Evolutionary conservation across 179 eudicot species (phyloP), one percentile per base, ranked within the genome.

Genomic region (Spergularia azorica): DNA sequence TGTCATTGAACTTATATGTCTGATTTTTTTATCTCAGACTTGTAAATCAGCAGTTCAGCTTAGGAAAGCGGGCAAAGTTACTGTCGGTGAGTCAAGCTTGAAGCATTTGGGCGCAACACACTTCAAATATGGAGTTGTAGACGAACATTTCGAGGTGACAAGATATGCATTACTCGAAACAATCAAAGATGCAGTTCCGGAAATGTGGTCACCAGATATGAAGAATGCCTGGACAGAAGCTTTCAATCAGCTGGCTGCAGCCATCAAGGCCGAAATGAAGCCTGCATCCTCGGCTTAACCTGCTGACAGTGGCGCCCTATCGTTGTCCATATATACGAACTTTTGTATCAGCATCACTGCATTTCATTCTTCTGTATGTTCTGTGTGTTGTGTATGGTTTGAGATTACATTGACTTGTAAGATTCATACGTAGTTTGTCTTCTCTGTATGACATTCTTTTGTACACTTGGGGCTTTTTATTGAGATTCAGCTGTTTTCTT

Each of bases 21-120:
- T 71, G 16, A 11, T 74, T 26, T 39, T 3, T 10, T 4, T 15
- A 0, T 55, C 71, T 55, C 71, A 92, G 95, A 92, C 97, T 0
- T 92, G 97, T 82, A 91, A 90, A 86, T 87, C 98, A 61, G 98
- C 97, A 46, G 84, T 81, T 26, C 95, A 93, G 76, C 89, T 93
- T 14, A 75, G 87, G 75, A 92, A 90, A 79, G 86, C 89, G 0
- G 95, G 97, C 0, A 90, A 89, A 79, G 87, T 85, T 16, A 87
- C 90, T 12, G 82, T 91, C 0, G 81, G 84, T 58, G 98, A 93
- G 54, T 86, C 95, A 12, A 90, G 66, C 64, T 76, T 93, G 74
- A 87, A 84, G 46, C 84, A 87, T 74, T 26, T 93, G 62, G 98
- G 98, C 0, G 70, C 87, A 10, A 36, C 63, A 1, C 98, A 93